Evolutionary conservation across 352 stramenopile genomes (phyloP).

Genomic region (Pythium guiyangense): DNA sequence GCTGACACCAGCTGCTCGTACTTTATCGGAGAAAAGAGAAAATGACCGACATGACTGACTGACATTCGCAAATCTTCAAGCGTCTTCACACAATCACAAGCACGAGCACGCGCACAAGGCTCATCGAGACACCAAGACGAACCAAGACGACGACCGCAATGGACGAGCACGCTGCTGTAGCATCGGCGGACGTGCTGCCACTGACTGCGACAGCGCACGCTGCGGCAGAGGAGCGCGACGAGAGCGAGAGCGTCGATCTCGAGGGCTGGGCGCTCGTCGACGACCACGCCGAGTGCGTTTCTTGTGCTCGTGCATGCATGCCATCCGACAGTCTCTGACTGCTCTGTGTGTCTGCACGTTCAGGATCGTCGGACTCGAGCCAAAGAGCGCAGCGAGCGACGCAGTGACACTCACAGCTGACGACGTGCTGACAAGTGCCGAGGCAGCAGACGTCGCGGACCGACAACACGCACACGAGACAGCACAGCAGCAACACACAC

Average conservation of each 20-base stretch:
- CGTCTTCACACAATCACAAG: too few relatives aligned
- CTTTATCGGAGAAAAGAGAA: too few relatives aligned
- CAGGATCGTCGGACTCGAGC: slow-evolving; percentile 41
- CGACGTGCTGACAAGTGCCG: background rate
- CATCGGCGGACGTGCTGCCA: too few relatives aligned
- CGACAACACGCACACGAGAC: background rate
- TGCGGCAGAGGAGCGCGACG: background rate
- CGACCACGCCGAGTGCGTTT: slow-evolving; percentile 54
- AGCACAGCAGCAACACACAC: slow-evolving; percentile 8
- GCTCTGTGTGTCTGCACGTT: background rate
- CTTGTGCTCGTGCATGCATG: background rate
- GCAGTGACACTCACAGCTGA: background rate
- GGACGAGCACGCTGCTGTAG: background rate
- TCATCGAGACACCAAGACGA: too few relatives aligned
- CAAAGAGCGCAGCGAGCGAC: slow-evolving; percentile 10
- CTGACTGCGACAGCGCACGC: background rate
- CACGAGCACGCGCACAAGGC: too few relatives aligned
- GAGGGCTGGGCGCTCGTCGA: slow-evolving; percentile 75
- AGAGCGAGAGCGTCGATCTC: slow-evolving; percentile 9
- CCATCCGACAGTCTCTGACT: background rate
- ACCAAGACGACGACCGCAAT: background rate
- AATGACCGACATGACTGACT: too few relatives aligned
- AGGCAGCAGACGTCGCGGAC: background rate
- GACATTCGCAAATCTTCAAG: too few relatives aligned
- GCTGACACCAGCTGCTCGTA: too few relatives aligned